Conservation (phyloP, 768 basidiomycete species). For the Favolaschia claudopus region DNA sequence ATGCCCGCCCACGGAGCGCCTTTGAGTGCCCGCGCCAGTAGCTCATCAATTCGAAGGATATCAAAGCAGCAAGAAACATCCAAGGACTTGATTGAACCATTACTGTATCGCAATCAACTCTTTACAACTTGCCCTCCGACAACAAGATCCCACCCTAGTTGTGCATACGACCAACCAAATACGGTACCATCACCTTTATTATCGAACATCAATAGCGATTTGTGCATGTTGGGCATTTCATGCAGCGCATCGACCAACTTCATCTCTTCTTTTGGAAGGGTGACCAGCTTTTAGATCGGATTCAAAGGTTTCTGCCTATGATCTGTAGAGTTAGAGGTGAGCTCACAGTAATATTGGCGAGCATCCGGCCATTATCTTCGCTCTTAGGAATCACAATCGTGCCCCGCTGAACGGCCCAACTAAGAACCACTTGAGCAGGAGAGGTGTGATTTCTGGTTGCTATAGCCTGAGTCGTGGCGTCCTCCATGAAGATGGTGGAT, state of each 20-base stretch:
- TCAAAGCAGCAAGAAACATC: too few relatives aligned
- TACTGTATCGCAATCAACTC: too few relatives aligned
- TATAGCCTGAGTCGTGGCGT: conserved; percentile 39
- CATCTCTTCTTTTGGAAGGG: conserved; percentile 47
- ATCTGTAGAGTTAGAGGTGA: conserved; percentile 31
- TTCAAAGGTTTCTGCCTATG: conserved; percentile 30
- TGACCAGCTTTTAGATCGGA: conserved; percentile 39
- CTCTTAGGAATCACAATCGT: conserved; percentile 71
- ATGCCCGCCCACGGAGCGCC: too few relatives aligned
- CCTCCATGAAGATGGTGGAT: conserved; percentile 39
- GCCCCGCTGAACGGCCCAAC: conserved; percentile 71
- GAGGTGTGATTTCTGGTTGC: conserved; percentile 43
- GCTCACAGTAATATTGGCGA: conserved; percentile 52
- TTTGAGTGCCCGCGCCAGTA: too few relatives aligned
- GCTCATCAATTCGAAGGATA: too few relatives aligned
- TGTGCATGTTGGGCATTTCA: conserved; percentile 48
- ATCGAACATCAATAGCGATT: conserved; percentile 35
- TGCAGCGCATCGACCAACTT: conserved; percentile 50
- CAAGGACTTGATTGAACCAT: too few relatives aligned
- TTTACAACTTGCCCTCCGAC: conserved; percentile 39
- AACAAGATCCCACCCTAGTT: conserved; percentile 50
- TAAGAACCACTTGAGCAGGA: conserved; percentile 62
- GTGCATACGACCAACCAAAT: conserved; percentile 54
- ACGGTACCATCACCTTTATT: conserved; percentile 38
- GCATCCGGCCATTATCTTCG: conserved; percentile 54